phyloP scores from a whole-genome alignment of 1,139 yeast genomes.

The Candida glucosophila region DNA sequence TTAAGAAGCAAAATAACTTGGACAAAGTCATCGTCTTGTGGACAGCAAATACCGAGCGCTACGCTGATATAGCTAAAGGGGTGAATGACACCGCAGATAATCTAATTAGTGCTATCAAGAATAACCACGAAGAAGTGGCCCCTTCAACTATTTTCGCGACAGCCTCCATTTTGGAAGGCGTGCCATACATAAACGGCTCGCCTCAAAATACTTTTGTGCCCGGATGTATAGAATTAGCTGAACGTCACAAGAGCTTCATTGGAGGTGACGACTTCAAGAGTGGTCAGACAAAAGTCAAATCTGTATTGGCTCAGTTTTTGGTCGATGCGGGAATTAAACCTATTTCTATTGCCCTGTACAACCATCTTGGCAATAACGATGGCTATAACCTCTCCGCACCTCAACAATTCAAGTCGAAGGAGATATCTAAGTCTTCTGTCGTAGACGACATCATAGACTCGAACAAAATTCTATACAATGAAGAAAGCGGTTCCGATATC shows the following conservation, averaged over 20 bases:
- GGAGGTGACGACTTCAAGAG: conserved; percentile 98
- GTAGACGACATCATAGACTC: conserved; percentile 93
- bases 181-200: conserved; percentile 91
- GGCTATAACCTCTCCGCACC: conserved; percentile 91
- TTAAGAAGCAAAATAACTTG: conserved; percentile 63
- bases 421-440: conserved; percentile 86
- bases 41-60: conserved; percentile 97
- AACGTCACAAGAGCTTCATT: conserved; percentile 63
- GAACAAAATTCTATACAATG: conserved; percentile 77
- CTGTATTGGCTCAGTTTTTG: conserved; percentile 89
- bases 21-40: conserved; percentile 88
- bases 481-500: conserved; percentile 66
- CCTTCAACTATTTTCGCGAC: conserved; percentile 91
- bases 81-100: conserved; percentile 87
- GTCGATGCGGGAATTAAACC: conserved; percentile 98
- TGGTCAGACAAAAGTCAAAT: conserved; percentile 93
- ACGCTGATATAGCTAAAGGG: conserved; percentile 66
- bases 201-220: conserved; percentile 98
- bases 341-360: conserved; percentile 86
- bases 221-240: conserved; percentile 87
- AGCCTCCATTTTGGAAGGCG: conserved; percentile 80
- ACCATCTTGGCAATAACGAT: conserved; percentile 94
- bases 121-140: conserved; percentile 74
- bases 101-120: conserved; percentile 64
- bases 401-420: conserved; percentile 90